Base-by-base conservation (phyloP, 345 rosid genomes). In the Eucalyptus shirleyi region DNA sequence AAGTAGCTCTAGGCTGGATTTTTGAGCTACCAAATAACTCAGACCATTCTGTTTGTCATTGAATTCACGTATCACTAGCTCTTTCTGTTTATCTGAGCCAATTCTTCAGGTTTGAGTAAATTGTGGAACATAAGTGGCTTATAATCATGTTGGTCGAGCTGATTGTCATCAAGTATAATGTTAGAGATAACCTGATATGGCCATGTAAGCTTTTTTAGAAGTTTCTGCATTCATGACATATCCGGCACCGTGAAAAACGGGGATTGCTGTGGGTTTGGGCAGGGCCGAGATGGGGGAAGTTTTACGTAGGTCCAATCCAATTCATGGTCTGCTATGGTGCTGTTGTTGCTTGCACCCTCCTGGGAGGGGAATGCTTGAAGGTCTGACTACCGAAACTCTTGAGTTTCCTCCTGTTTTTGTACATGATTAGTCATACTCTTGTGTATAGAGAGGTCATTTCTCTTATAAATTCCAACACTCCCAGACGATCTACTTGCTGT, bases 281-380 rank as follows among this genome's bases (percentile, higher is more conserved):
- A 97, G 98, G 99, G 55, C 98, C 95, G 5, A 93, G 91, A 90
- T 96, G 99, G 99, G 99, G 97, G 24, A 90, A 88, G 87, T 98
- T 93, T 92, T 97, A 87, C 88, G 98, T 98, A 6, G 99, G 98
- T 62, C 99, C 99, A 49, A 92, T 96, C 83, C 99, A 97, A 83
- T 94, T 97, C 93, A 89, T 90, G 91, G 90, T 90, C 47, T 90
- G 91, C 60, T 90, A 90, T 32, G 91, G 91, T 9, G 97, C 96
- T 81, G 98, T 98, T 47, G 94, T 98, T 16, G 96, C 93, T 40
- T 90, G 89, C 87, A 92, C 93, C 5, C 99, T 98, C 34, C 92
- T 98, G 6, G 99, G 99, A 50, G 99, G 99, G 14, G 97, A 96
- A 85, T 95, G 98, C 92, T 92, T 94, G 89, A 97, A 96, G 96